A percentile compares a stretch with the other conserved stretches of the same genome.
phyloP scores from a whole-genome alignment of 805 yeast genomes.

The Saturnispora kantuleensis region DNA sequence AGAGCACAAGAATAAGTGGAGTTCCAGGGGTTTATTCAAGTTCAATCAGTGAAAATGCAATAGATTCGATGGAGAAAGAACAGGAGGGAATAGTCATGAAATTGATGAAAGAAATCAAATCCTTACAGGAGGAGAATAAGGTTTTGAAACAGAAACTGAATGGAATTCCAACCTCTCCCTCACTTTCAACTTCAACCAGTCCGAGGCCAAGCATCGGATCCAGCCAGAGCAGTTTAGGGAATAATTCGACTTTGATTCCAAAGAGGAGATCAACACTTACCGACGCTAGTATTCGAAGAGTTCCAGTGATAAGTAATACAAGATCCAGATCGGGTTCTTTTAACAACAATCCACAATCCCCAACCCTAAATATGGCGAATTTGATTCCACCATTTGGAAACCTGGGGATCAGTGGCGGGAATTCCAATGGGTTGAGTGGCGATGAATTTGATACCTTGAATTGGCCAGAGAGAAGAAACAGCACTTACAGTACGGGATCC shows the following conservation, averaged over 20 bases:
- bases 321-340: constrained; percentile 8
- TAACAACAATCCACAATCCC: neutral
- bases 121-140: constrained; percentile 44
- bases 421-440: neutral
- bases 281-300: constrained; percentile 18
- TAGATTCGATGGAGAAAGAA: constrained; percentile 59
- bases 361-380: constrained; percentile 1
- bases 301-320: constrained; percentile 11
- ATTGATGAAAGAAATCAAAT: constrained; percentile 51
- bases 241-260: neutral
- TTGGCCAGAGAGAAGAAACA: neutral
- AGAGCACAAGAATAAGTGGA: too few relatives aligned
- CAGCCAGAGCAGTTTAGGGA: constrained; percentile 1
- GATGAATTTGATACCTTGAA: neutral
- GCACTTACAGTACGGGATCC: neutral
- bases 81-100: constrained; percentile 66
- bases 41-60: constrained; percentile 32
- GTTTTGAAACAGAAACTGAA: constrained; percentile 26
- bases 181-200: constrained; percentile 12
- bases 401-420: neutral
- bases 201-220: constrained; percentile 7
- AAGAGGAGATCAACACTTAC: constrained; percentile 22
- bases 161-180: constrained; percentile 13
- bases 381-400: constrained; percentile 4
- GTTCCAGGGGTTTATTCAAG: too few relatives aligned